Conservation (phyloP, 2,329 filamentous ascomycete genomes). For the Aspergillus pseudoterreus region DNA sequence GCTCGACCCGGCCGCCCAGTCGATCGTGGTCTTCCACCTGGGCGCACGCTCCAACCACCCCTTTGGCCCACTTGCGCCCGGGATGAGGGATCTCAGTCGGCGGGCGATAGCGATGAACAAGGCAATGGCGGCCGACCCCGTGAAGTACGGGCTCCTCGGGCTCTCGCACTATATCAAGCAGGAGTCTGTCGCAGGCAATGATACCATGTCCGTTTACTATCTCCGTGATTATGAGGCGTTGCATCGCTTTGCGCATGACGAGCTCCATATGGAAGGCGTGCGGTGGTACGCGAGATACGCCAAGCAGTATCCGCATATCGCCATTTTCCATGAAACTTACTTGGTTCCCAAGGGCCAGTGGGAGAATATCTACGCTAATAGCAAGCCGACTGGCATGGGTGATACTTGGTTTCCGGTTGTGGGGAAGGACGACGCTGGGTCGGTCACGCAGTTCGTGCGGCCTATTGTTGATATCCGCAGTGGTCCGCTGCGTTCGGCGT, state of each 20-base stretch:
- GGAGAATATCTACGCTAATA: slow-evolving; percentile 45
- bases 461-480: slow-evolving; percentile 3
- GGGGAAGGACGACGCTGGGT: neutral
- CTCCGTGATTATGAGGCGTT: slow-evolving; percentile 40
- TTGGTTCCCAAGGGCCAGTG: slow-evolving; percentile 35
- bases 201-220: slow-evolving; percentile 38
- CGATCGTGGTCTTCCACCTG: slow-evolving; percentile 42
- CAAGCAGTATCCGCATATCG: slow-evolving; percentile 35
- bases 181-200: slow-evolving; percentile 31
- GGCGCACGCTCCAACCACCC: slow-evolving; percentile 34
- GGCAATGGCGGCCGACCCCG: slow-evolving; percentile 1
- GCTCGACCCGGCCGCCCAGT: slow-evolving; percentile 41
- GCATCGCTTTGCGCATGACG: slow-evolving; percentile 43
- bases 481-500: slow-evolving; percentile 4
- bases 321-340: slow-evolving; percentile 47
- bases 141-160: slow-evolving; percentile 9
- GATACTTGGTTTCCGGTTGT: slow-evolving; percentile 8
- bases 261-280: slow-evolving; percentile 40
- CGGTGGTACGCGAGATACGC: slow-evolving; percentile 30
- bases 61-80: slow-evolving; percentile 40
- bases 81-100: slow-evolving; percentile 21
- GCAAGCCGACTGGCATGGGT: slow-evolving; percentile 31
- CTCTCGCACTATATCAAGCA: slow-evolving; percentile 28
- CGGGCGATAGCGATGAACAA: slow-evolving; percentile 34
- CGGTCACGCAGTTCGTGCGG: neutral